These are phyloP conservation scores for Cucumis melo DNA, from an alignment of 306 rosid species.

Conservation along the genomic window DNA sequence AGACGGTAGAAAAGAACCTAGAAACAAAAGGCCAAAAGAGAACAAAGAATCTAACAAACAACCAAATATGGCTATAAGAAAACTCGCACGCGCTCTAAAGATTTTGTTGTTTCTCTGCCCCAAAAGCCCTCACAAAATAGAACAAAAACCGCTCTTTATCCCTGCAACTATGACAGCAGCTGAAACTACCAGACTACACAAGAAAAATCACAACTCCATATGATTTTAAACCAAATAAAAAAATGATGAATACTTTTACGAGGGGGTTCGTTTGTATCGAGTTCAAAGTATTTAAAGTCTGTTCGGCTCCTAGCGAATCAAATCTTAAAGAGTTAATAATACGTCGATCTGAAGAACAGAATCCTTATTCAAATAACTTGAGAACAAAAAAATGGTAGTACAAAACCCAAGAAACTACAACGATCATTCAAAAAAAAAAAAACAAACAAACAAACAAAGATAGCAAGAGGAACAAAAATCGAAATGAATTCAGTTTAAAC, in stretches of 20 bases:
- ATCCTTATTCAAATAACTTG: background rate
- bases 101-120: too few species aligned
- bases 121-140: too few species aligned
- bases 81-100: too few species aligned
- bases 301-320: background rate
- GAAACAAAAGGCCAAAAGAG: too few species aligned
- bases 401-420: background rate
- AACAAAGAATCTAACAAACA: too few species aligned
- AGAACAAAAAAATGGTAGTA: background rate
- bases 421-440: background rate
- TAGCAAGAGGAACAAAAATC: background rate
- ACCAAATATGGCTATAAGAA: too few species aligned
- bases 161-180: too few species aligned
- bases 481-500: background rate
- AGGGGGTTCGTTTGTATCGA: background rate
- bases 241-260: background rate
- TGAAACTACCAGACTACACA: too few species aligned
- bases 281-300: background rate
- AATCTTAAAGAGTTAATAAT: background rate
- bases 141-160: too few species aligned
- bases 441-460: background rate
- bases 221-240: background rate
- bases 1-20: too few species aligned
- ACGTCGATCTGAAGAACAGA: background rate
- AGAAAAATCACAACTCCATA: too few species aligned